Conservation (phyloP, 192 early-diverging fungal genomes). For the Mortierella antarctica region DNA sequence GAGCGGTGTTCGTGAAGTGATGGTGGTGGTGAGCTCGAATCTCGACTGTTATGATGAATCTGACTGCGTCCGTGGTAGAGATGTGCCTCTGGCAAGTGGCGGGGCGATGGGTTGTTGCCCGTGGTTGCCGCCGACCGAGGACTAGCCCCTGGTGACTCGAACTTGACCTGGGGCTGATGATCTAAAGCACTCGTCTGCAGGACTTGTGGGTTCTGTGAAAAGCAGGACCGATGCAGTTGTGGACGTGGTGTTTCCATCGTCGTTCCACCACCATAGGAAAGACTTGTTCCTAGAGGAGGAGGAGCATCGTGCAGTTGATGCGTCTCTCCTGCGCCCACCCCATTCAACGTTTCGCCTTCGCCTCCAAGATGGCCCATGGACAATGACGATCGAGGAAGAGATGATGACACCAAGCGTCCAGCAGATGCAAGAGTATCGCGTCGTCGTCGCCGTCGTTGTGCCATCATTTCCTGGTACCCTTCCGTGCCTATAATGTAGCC, state of each 20-base stretch:
- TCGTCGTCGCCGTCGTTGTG: neutral
- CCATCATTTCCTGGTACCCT: neutral
- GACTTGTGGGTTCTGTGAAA: neutral
- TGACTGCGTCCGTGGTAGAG: too few species aligned
- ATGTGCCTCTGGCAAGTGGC: too few species aligned
- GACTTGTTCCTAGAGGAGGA: too few species aligned
- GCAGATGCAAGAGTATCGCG: neutral
- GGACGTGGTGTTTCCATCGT: neutral
- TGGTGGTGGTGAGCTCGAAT: too few species aligned
- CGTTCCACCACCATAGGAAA: too few species aligned
- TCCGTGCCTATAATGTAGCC: neutral
- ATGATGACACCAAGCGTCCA: too few species aligned
- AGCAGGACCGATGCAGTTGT: neutral
- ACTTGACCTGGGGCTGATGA: slow-evolving; percentile 17
- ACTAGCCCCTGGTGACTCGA: slow-evolving; percentile 2
- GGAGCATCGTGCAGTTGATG: neutral
- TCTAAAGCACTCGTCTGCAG: slow-evolving; percentile 11
- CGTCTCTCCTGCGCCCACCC: neutral
- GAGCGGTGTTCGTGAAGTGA: too few species aligned
- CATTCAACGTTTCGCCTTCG: too few species aligned
- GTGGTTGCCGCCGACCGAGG: neutral
- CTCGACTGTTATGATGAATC: too few species aligned
- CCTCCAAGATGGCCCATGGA: too few species aligned
- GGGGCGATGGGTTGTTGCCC: too few species aligned
- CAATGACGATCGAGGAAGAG: too few species aligned